Conservation (phyloP, 2,329 filamentous ascomycete species). For the Laburnicola sp. region DNA sequence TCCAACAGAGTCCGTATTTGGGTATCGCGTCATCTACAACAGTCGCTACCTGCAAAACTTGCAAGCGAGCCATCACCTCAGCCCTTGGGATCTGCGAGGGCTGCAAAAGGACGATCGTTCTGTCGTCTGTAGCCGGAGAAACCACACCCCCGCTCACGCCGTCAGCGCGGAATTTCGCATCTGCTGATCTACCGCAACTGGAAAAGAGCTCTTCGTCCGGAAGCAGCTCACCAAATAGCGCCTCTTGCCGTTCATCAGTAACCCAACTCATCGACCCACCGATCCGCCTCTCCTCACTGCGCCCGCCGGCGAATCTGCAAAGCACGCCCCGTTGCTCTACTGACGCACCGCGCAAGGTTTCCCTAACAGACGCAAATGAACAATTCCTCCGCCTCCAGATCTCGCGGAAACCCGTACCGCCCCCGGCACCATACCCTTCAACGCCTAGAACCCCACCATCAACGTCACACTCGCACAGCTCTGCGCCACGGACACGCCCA, state of each 20-base stretch:
- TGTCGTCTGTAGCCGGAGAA: slow-evolving; percentile 23
- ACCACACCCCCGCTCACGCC: slow-evolving; percentile 32
- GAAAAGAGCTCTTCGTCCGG: slow-evolving; percentile 22
- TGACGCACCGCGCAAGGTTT: slow-evolving; percentile 29
- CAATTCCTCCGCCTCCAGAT: slow-evolving; percentile 35
- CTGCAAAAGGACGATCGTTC: slow-evolving; percentile 35
- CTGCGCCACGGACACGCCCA: slow-evolving; percentile 16
- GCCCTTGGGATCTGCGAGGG: slow-evolving; percentile 34
- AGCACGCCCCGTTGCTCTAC: slow-evolving; percentile 3
- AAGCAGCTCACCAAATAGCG: slow-evolving; percentile 21
- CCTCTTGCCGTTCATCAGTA: slow-evolving; percentile 22
- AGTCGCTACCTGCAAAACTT: slow-evolving; percentile 37
- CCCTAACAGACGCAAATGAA: slow-evolving; percentile 37
- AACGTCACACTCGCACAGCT: slow-evolving; percentile 23
- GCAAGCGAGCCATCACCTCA: slow-evolving; percentile 32
- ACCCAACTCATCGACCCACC: slow-evolving; percentile 30
- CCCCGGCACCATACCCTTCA: not conserved
- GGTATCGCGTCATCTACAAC: slow-evolving; percentile 19
- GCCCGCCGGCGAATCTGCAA: slow-evolving; percentile 22
- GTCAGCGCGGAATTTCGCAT: slow-evolving; percentile 27
- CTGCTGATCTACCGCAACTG: slow-evolving; percentile 24
- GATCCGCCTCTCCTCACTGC: slow-evolving; percentile 36
- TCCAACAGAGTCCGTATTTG: slow-evolving; percentile 8
- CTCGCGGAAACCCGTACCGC: slow-evolving; percentile 24
- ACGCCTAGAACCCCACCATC: slow-evolving; percentile 15